Evolutionary conservation across 306 rosid genomes (phyloP), one percentile per base, ranked within the genome.

Genomic region (Dicorynia guianensis): DNA sequence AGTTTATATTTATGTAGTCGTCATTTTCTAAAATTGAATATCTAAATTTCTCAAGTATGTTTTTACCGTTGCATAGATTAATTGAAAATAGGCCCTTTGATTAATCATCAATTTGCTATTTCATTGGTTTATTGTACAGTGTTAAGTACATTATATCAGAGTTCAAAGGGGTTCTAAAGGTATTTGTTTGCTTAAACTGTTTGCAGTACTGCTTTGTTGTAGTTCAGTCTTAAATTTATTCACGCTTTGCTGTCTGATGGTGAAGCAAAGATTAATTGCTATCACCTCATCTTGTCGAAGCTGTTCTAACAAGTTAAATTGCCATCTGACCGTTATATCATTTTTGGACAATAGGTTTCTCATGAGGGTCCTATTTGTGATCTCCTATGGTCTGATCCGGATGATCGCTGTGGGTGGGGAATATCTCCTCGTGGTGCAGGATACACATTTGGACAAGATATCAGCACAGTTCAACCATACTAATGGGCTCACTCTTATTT

Each of bases 351-450:
- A 13, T 74, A 83, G 87, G 85, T 86, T 63, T 87, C 90, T 65
- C 90, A 86, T 69, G 87, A 86, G 59, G 89, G 89, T 13, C 89
- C 89, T 83, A 25, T 25, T 83, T 83, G 90, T 58, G 87, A 86
- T 76, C 89, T 86, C 36, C 52, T 80, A 59, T 86, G 89, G 89
- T 83, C 89, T 30, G 89, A 83, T 43, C 87, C 87, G 0, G 87
- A 86, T 74, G 83, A 86, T 55, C 81, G 87, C 40, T 86, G 87
- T 65, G 89, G 30, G 85, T 83, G 89, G 89, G 87, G 87, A 74
- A 83, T 83, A 57, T 86, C 87, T 69, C 89, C 89, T 39, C 81
- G 87, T 63, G 90, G 87, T 20, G 90, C 87, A 12, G 87, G 90
- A 43, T 86, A 86, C 71, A 77, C 85, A 47, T 83, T 86, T 75